These are phyloP conservation scores for Neospora caninum DNA, from an alignment of 169 alveolate genomes.

Conservation along the genomic window DNA sequence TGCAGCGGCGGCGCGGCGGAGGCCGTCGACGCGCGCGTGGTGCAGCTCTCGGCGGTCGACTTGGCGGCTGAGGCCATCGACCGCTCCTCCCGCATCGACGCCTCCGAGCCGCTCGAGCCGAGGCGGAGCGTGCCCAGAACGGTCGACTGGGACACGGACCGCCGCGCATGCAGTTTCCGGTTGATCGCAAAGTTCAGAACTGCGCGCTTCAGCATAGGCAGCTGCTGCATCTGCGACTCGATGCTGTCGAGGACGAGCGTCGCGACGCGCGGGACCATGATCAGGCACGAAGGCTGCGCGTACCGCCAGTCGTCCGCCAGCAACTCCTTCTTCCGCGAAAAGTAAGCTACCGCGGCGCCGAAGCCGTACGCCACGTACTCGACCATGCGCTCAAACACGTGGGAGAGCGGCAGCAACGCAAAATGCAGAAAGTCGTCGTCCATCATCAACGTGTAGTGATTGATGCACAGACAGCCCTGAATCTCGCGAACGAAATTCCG, in stretches of 20 bases:
- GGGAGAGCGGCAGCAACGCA: slow-evolving; percentile 95
- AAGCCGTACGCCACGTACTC: slow-evolving; percentile 74
- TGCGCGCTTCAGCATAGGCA: neutral
- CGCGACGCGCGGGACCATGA: neutral
- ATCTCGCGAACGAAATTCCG: slow-evolving; percentile 48
- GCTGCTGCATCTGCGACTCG: slow-evolving; percentile 2
- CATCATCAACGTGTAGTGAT: neutral
- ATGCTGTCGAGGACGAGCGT: neutral
- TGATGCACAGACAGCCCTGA: neutral
- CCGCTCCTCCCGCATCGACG: no score
- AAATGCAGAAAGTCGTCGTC: slow-evolving; percentile 70
- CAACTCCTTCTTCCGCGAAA: slow-evolving; percentile 39
- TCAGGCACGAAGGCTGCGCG: neutral
- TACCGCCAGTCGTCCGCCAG: slow-evolving; percentile 4
- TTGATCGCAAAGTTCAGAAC: neutral
- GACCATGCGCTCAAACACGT: slow-evolving; percentile 92
- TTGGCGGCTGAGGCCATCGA: no score
- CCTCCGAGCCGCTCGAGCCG: neutral
- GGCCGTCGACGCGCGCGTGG: neutral
- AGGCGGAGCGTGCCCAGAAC: no score
- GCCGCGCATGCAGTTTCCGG: slow-evolving; percentile 7
- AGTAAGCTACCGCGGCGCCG: slow-evolving; percentile 67
- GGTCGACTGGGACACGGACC: no score
- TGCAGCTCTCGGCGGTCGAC: no score
- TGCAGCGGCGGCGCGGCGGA: neutral